phyloP scores from a whole-genome alignment of 2,329 filamentous ascomycete species.

The Fonsecaea erecta region DNA sequence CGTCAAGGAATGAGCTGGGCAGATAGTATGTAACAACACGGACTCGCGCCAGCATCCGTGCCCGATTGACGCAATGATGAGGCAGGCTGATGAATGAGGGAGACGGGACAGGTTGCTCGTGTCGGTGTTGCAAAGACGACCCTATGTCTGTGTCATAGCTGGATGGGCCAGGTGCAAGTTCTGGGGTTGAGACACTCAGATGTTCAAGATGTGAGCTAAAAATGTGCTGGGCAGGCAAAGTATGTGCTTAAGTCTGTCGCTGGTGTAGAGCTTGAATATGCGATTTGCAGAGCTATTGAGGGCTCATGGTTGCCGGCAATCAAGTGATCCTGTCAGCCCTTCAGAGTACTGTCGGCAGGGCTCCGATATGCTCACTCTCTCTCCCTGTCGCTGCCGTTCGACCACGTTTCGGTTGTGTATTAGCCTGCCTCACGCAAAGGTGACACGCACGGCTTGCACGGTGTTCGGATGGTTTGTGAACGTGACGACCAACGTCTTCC shows the following conservation, averaged over 20 bases:
- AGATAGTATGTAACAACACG: not conserved
- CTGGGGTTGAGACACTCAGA: not conserved
- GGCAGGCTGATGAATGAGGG: not conserved
- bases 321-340: not conserved
- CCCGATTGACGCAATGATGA: not conserved
- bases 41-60: not conserved
- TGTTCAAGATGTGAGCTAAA: not conserved
- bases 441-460: conserved; percentile 36
- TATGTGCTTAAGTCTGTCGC: not conserved
- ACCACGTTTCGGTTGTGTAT: not conserved
- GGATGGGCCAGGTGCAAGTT: not conserved
- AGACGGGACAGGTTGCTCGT: not conserved
- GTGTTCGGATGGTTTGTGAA: conserved; percentile 39
- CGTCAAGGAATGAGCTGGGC: not conserved
- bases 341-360: not conserved
- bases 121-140: not conserved
- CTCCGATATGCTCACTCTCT: not conserved
- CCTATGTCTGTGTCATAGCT: not conserved
- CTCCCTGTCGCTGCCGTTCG: not conserved
- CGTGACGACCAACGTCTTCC: conserved; percentile 37
- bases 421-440: conserved; percentile 17
- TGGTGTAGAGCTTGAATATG: not conserved
- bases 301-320: not conserved
- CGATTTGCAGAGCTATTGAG: no score
- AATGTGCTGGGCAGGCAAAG: not conserved